Base-by-base conservation (phyloP, 2,329 filamentous ascomycete species). In the Conoideocrella luteorostrata region DNA sequence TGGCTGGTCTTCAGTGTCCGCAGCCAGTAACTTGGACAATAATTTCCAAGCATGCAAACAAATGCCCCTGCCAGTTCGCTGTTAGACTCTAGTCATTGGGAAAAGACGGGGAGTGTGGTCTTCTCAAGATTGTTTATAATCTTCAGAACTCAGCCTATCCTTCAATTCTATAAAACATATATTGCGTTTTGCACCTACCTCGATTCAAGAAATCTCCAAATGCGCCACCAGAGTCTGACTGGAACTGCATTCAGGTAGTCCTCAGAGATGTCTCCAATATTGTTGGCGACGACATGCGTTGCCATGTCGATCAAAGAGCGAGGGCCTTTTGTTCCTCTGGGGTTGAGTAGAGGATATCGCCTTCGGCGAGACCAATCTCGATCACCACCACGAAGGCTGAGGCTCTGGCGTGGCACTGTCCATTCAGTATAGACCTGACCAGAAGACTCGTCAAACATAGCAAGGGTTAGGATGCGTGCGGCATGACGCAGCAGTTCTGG, bases 31-130 rank as follows among this genome's bases (percentile, higher is more conserved):
- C 18, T 59, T 58, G 3, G 64, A 68, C 26, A 69, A 61, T 5
- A 65, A 50, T 45, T 61, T 68, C 66, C 66, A 69, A 1, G 62
- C 65, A 39, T 69, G 64, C 17, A 69, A 55, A 42, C 60, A 64
- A 11, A 59, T 55, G 4, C 65, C 64, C 48, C 35, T 35, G 10
- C n/a, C 7, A 21, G 24, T 15, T 10, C 12, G 5, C 2, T 12
- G 20, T 35, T 24, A 28, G 26, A n/a, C 21, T n/a, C 33, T 33
- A 18, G 3, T 17, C 18, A 33, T 28, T n/a, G 9, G 1, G 26
- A 13, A 7, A 13, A 34, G 21, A 4, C 7, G 10, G 4, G n/a
- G n/a, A n/a, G n/a, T n/a, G n/a, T n/a, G n/a, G n/a, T n/a, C n/a
- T n/a, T n/a, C n/a, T n/a, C n/a, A n/a, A n/a, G n/a, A n/a, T n/a